Evolutionary conservation across 2,329 filamentous ascomycete genomes (phyloP).

Genomic region (Pyricularia pennisetigena): DNA sequence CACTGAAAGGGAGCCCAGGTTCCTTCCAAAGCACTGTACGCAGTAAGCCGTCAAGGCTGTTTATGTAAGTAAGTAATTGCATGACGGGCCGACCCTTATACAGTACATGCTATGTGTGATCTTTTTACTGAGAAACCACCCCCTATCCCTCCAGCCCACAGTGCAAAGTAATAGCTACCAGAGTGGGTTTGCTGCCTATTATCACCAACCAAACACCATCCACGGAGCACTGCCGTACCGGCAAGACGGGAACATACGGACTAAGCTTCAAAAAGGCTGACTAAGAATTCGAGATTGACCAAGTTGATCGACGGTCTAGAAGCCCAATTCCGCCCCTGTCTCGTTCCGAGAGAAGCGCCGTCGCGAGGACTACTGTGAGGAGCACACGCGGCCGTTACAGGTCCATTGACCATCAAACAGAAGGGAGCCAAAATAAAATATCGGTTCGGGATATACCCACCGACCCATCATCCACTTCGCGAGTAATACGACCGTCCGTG

Average conservation of each 20-base stretch:
- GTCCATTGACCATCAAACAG: not conserved
- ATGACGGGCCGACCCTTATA: not conserved
- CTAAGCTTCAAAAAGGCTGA: not conserved
- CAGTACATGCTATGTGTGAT: not conserved
- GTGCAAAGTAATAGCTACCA: not conserved
- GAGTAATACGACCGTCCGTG: not conserved
- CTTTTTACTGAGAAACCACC: not conserved
- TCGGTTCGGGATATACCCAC: not conserved
- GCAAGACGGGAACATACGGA: not conserved
- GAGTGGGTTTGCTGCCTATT: not conserved
- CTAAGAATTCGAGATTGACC: not conserved
- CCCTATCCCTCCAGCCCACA: not conserved
- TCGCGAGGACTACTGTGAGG: not conserved
- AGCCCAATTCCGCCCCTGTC: not conserved
- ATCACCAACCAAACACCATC: not conserved
- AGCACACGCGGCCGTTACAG: not conserved
- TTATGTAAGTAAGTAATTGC: not conserved
- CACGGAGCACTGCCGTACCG: not conserved
- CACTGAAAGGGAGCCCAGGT: not conserved
- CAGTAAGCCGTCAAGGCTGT: too few relatives aligned
- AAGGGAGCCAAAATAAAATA: not conserved
- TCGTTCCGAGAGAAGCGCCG: not conserved
- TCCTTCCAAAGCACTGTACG: not conserved
- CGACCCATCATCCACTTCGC: not conserved
- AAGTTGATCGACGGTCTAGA: not conserved